phyloP scores from a whole-genome alignment of 2,329 filamentous ascomycete genomes.

The Fusarium austroafricanum region DNA sequence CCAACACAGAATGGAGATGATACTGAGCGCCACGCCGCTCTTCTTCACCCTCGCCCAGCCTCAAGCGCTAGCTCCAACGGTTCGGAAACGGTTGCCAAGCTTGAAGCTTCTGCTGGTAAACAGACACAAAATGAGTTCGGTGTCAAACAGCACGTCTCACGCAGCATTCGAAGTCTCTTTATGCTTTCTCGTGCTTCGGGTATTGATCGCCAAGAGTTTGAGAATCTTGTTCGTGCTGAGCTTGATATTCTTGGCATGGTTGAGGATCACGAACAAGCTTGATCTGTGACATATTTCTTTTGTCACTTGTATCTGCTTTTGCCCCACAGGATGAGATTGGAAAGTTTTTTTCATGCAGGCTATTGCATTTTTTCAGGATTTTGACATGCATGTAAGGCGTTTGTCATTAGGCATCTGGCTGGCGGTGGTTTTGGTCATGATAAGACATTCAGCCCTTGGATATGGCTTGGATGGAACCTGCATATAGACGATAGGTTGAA shows the following conservation, averaged over 20 bases:
- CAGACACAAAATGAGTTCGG: slow-evolving; percentile 76
- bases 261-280: slow-evolving; percentile 63
- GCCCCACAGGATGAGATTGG: neutral
- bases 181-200: slow-evolving; percentile 76
- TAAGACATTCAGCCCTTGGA: slow-evolving; percentile 5
- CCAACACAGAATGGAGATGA: slow-evolving; percentile 44
- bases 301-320: neutral
- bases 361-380: slow-evolving; percentile 12
- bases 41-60: slow-evolving; percentile 68
- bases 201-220: slow-evolving; percentile 81
- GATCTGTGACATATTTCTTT: neutral
- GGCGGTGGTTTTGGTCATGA: slow-evolving; percentile 4
- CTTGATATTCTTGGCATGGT: slow-evolving; percentile 76
- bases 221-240: slow-evolving; percentile 76
- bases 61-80: slow-evolving; percentile 69
- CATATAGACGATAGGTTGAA: slow-evolving; percentile 1
- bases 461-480: slow-evolving; percentile 11
- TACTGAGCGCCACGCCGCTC: slow-evolving; percentile 52
- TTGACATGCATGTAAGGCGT: slow-evolving; percentile 42
- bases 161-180: slow-evolving; percentile 81
- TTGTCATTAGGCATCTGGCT: slow-evolving; percentile 29
- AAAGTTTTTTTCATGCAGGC: neutral
- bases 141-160: slow-evolving; percentile 82
- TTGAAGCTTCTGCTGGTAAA: slow-evolving; percentile 66
- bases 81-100: slow-evolving; percentile 69